Evolutionary conservation across 495 filamentous ascomycete genomes (phyloP).

Genomic region (Oidiodendron maius): DNA sequence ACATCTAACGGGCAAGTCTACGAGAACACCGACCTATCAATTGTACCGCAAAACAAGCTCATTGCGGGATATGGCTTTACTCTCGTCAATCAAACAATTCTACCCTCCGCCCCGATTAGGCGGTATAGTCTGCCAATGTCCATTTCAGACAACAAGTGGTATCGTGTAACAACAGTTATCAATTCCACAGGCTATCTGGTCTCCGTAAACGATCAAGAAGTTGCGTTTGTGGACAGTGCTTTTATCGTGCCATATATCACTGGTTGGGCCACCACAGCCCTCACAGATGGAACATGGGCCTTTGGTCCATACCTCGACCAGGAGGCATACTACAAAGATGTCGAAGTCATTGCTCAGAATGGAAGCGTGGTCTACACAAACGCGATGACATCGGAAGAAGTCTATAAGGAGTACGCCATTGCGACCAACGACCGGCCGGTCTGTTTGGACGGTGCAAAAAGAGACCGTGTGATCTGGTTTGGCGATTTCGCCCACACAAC

Average conservation of each 20-base stretch:
- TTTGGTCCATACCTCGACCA: conserved; percentile 32
- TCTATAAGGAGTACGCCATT: conserved; percentile 25
- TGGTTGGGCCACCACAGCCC: conserved; percentile 11
- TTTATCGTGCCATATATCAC: background rate
- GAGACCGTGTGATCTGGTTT: conserved; percentile 8
- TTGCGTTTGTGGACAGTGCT: background rate
- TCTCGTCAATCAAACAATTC: background rate
- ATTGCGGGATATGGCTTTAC: background rate
- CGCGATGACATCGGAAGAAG: conserved; percentile 16
- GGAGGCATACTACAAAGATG: conserved; percentile 26
- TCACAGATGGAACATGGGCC: conserved; percentile 25
- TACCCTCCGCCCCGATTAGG: background rate
- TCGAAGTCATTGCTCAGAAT: conserved; percentile 23
- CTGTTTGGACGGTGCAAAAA: conserved; percentile 26
- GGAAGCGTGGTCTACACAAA: conserved; percentile 26
- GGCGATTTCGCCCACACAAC: conserved; percentile 8
- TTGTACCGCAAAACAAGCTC: background rate
- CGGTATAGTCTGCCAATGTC: background rate
- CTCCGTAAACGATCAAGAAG: background rate
- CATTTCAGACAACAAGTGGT: background rate
- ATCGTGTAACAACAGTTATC: background rate
- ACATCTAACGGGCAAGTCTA: background rate
- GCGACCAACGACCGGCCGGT: conserved; percentile 21
- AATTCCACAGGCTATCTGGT: background rate
- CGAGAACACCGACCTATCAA: conserved; percentile 3